Base-by-base conservation (phyloP, 495 filamentous ascomycete genomes). In the Hypoxylon cercidicola region DNA sequence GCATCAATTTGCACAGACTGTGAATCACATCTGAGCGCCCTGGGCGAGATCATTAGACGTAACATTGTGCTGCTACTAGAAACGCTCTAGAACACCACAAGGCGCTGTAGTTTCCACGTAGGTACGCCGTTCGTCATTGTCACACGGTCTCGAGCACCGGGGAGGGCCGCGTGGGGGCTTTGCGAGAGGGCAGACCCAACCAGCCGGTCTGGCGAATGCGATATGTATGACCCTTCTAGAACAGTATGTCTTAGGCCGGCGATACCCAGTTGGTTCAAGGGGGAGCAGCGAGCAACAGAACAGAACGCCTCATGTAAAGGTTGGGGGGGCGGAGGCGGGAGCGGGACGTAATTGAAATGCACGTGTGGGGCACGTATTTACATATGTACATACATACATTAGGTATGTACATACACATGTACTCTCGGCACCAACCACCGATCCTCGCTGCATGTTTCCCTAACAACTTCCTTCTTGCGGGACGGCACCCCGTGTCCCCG, bases 391-490 rank as follows among this genome's bases (percentile, higher is more conserved):
- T n/a, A n/a, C n/a, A n/a, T 32, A 11, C 10, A 32, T 7, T 1
- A 47, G 32, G n/a, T n/a, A 37, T 4, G 11, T 41, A 48, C 20
- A 19, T 34, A 25, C 12, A 8, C 43, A 28, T n/a, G 37, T 30
- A 45, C 32, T 35, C 21, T 8, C 20, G 11, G 21, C 20, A 46
- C 34, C 28, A 37, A 46, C 46, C 32, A 44, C 52, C 57, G 63
- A 66, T 47, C 63, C 63, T 52, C 61, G 63, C 52, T 32, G 13
- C 23, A 30, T 3, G 20, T n/a, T 8, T 41, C 8, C 21, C 52
- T 68, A 60, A 39, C 40, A 60, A 60, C 51, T 59, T 64, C 55
- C 59, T 63, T 45, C 58, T 68, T 64, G 55, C 60, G 65, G 60
- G 51, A 68, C 44, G 46, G 60, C 55, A 13, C 60, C 55, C 65